phyloP scores from a whole-genome alignment of 2,329 filamentous ascomycete species.

The Sporothrix pallida region DNA sequence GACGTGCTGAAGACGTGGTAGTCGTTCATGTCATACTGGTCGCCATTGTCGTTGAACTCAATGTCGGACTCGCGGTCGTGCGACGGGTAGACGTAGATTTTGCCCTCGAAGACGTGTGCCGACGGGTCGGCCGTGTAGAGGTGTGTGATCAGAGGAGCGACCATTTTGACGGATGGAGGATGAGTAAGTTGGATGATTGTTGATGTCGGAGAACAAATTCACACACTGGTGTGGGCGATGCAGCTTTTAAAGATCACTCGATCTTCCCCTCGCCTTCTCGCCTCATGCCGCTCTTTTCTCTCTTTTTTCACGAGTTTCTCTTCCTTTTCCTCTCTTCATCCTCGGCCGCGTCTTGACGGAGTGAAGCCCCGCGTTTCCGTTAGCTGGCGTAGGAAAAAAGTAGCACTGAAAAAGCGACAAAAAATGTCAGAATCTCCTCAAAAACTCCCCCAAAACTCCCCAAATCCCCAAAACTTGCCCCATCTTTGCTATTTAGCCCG shows the following conservation, averaged over 20 bases:
- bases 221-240: neutral
- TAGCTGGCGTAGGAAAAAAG: neutral
- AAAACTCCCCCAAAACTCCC: neutral
- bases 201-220: neutral
- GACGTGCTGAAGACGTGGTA: constrained; percentile 75
- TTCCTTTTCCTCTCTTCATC: neutral
- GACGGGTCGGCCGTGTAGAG: constrained; percentile 82
- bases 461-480: too few relatives aligned
- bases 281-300: neutral
- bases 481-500: constrained; percentile 24
- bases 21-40: constrained; percentile 84
- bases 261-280: neutral
- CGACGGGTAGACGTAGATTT: constrained; percentile 79
- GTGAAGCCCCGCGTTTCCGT: constrained; percentile 26
- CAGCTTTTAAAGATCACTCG: constrained; percentile 19
- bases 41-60: constrained; percentile 80
- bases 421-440: neutral
- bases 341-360: constrained; percentile 18
- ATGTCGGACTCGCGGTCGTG: constrained; percentile 79
- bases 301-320: neutral
- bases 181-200: too few relatives aligned
- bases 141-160: constrained; percentile 71
- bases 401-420: neutral
- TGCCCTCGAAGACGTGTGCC: constrained; percentile 77
- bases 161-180: constrained; percentile 38